Evolutionary conservation across 2,329 filamentous ascomycete genomes (phyloP).

Genomic region (Diaporthe vexans): DNA sequence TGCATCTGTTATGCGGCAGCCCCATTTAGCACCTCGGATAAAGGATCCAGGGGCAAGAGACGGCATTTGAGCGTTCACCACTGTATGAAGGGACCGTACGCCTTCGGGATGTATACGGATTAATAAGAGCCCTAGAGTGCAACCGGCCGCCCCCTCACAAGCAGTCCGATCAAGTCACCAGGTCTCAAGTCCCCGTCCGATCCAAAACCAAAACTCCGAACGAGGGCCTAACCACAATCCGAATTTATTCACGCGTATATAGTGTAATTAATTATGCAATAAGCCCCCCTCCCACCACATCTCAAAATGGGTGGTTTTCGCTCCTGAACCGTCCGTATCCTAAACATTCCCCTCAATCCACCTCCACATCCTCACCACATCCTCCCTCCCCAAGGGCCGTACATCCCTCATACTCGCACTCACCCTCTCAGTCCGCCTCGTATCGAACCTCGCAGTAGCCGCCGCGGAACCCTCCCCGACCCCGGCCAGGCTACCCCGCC

Average conservation of each 20-base stretch:
- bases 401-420: constrained; percentile 54
- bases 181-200: not conserved
- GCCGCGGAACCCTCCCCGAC: not conserved
- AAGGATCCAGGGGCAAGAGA: no score
- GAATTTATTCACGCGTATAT: not conserved
- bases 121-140: no score
- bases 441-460: constrained; percentile 49
- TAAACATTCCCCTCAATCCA: constrained; percentile 47
- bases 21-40: no score
- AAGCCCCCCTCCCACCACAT: not conserved
- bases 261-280: not conserved
- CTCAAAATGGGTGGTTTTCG: no score
- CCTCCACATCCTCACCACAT: constrained; percentile 51
- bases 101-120: no score
- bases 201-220: not conserved
- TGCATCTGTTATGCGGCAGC: no score
- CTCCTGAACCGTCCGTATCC: no score
- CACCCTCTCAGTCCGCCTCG: constrained; percentile 49
- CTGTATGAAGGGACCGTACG: no score
- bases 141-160: no score
- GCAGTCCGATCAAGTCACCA: not conserved
- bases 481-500: not conserved
- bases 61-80: no score
- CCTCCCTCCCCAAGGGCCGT: constrained; percentile 50
- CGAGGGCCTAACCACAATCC: not conserved